These are phyloP conservation scores for Pseudogymnoascus pannorum DNA, from an alignment of 2,329 filamentous ascomycete genomes.

Conservation along the genomic window DNA sequence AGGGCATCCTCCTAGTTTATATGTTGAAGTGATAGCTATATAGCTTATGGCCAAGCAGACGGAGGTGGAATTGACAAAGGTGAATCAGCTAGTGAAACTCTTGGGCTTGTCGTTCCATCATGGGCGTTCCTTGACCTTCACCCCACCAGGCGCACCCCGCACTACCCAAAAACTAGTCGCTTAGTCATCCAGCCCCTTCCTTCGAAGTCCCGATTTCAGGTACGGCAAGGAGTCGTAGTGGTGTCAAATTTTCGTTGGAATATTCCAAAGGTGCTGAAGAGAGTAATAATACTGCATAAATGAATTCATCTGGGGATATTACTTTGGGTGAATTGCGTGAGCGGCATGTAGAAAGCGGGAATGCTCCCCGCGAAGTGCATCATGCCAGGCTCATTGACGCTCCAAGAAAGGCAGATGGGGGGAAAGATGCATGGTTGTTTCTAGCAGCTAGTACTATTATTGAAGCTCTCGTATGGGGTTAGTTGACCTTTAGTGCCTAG, in stretches of 20 bases:
- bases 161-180: not conserved
- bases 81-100: slow-evolving; percentile 1
- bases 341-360: not conserved
- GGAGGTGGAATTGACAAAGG: not conserved
- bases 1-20: not conserved
- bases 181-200: not conserved
- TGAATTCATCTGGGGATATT: not conserved
- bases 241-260: not conserved
- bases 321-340: not conserved
- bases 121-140: not conserved
- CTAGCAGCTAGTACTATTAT: slow-evolving; percentile 43
- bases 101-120: not conserved
- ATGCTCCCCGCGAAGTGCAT: not conserved
- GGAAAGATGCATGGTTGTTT: slow-evolving; percentile 45
- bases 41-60: not conserved
- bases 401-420: slow-evolving; percentile 39
- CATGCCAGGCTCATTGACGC: slow-evolving; percentile 17
- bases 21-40: not conserved
- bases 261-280: not conserved
- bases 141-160: slow-evolving; percentile 3
- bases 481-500: slow-evolving; percentile 22
- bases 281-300: not conserved
- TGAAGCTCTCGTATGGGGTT: slow-evolving; percentile 48
- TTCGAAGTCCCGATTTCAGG: not conserved
- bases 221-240: not conserved